Conservation (phyloP, 2,329 filamentous ascomycete species). For the Pseudogymnoascus sp. region DNA sequence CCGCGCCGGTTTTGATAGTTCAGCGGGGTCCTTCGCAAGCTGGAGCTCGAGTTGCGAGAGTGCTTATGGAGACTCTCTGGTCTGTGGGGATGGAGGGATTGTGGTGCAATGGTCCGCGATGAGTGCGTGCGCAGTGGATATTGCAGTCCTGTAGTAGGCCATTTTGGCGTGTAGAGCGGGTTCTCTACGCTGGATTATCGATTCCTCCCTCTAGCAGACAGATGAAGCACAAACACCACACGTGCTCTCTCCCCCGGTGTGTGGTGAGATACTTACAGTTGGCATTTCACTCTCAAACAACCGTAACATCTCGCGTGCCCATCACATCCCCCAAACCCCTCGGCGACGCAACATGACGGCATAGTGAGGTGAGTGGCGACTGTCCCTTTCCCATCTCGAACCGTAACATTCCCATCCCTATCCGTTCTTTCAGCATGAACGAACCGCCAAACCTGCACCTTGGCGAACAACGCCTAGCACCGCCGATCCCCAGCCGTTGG, state of each 20-base stretch:
- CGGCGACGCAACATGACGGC: background rate
- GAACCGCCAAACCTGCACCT: background rate
- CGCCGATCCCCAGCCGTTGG: background rate
- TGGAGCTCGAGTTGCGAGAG: too few relatives aligned
- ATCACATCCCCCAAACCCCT: background rate
- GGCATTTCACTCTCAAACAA: background rate
- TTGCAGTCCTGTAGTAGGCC: background rate
- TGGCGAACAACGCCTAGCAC: background rate
- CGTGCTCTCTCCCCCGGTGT: background rate
- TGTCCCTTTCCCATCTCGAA: background rate
- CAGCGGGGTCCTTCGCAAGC: too few relatives aligned
- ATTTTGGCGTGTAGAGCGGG: background rate
- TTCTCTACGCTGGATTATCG: background rate
- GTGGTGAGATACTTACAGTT: background rate
- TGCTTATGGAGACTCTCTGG: too few relatives aligned
- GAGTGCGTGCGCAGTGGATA: background rate
- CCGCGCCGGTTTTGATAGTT: background rate
- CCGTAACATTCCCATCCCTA: background rate
- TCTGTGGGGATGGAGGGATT: too few relatives aligned
- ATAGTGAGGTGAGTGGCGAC: background rate
- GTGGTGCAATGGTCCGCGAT: background rate
- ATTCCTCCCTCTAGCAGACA: background rate
- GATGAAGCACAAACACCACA: background rate
- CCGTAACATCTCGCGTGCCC: background rate
- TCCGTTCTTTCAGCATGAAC: background rate